These are phyloP conservation scores for Senecio squalidus DNA, from an alignment of 140 eudicot species.

Conservation along the genomic window DNA sequence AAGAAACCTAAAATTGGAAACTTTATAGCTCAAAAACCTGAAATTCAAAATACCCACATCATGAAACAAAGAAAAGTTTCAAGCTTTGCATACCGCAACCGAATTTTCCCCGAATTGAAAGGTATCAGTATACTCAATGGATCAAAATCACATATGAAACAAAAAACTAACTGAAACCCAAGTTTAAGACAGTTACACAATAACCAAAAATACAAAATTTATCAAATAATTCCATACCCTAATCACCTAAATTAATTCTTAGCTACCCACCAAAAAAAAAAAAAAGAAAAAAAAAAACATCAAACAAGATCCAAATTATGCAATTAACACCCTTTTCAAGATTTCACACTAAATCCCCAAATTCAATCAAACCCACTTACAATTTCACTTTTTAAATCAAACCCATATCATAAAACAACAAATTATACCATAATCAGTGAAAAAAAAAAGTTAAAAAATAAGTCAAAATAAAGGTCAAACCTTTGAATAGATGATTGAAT, in stretches of 20 bases:
- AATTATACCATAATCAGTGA: constrained; percentile 14
- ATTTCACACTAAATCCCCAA: constrained; percentile 16
- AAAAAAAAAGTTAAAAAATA: constrained; percentile 15
- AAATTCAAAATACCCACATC: constrained; percentile 1
- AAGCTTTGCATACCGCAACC: constrained; percentile 22
- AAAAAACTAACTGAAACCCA: constrained; percentile 18
- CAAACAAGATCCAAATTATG: not conserved
- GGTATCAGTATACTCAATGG: not conserved
- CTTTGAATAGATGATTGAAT: constrained; percentile 20
- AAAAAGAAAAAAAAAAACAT: not conserved
- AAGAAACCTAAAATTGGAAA: constrained; percentile 20
- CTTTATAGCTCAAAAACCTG: constrained; percentile 14
- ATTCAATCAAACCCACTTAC: constrained; percentile 9
- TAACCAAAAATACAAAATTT: not conserved
- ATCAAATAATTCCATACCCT: not conserved
- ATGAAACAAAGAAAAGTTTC: constrained; percentile 13
- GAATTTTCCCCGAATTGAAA: constrained; percentile 8
- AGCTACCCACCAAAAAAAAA: constrained; percentile 19
- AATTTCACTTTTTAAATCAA: constrained; percentile 5
- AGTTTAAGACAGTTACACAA: not conserved
- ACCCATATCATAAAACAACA: constrained; percentile 12
- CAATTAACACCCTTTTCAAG: too few species aligned
- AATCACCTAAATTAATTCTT: constrained; percentile 15
- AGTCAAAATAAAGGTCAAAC: constrained; percentile 27
- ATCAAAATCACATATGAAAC: constrained; percentile 6